Conservation (phyloP, 2,329 filamentous ascomycete genomes). For the Colletotrichum orbiculare region DNA sequence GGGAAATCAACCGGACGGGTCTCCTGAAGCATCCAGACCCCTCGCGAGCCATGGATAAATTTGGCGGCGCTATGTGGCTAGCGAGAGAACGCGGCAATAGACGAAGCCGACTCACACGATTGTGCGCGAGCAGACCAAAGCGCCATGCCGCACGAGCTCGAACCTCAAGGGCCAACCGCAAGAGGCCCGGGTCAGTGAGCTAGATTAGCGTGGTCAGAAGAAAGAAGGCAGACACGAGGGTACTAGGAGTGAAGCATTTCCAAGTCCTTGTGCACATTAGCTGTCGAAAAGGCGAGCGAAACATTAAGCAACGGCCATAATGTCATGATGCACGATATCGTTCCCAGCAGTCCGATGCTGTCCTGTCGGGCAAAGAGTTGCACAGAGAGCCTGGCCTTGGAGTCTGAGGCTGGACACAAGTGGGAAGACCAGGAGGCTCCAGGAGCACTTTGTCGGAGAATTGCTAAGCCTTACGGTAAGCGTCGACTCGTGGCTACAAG, state of each 20-base stretch:
- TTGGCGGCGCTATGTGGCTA: not conserved
- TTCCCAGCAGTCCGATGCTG: too few species aligned
- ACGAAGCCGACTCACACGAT: not conserved
- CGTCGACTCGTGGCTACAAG: not conserved
- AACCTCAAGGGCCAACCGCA: constrained; percentile 8
- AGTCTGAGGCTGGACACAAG: not conserved
- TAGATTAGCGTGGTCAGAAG: constrained; percentile 22
- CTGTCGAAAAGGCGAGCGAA: too few species aligned
- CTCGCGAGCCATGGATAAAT: constrained; percentile 1
- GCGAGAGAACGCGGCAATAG: too few species aligned
- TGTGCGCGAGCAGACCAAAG: constrained; percentile 20
- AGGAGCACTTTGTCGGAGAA: not conserved
- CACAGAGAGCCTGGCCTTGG: too few species aligned
- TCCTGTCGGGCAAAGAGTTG: too few species aligned
- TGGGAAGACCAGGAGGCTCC: not conserved
- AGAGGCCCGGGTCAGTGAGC: constrained; percentile 25
- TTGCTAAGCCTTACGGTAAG: not conserved
- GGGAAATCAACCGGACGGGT: constrained; percentile 4
- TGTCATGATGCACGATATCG: not conserved
- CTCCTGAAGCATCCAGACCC: constrained; percentile 28
- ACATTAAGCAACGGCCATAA: not conserved
- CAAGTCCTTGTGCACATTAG: too few species aligned
- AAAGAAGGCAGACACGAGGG: not conserved
- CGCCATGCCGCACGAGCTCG: constrained; percentile 17
- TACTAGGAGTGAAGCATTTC: too few species aligned